Conservation (phyloP, 306 rosid species). For the Albizia julibrissin region DNA sequence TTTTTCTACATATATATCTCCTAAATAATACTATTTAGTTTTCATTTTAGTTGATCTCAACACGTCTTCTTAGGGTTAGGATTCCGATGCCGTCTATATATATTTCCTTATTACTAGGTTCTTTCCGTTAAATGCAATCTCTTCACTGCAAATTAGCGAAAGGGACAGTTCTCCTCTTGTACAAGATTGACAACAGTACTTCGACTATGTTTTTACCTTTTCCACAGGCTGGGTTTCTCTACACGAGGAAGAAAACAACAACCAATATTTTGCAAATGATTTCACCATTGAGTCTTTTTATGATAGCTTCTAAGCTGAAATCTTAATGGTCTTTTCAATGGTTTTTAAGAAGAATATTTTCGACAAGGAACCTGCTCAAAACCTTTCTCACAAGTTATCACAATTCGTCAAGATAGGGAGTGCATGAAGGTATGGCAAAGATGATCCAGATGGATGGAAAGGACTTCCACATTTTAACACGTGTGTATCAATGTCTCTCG, state of each 20-base stretch:
- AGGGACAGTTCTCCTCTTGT: background rate
- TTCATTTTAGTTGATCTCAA: background rate
- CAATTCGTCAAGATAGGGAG: too few species aligned
- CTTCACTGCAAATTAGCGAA: background rate
- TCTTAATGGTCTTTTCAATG: background rate
- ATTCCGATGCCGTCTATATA: background rate
- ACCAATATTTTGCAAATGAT: background rate
- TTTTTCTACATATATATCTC: background rate
- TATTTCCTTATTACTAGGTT: background rate
- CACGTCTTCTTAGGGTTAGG: background rate
- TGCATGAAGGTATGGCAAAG: too few species aligned
- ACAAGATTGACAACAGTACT: background rate
- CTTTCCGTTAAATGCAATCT: background rate
- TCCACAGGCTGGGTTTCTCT: background rate
- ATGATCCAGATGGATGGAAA: too few species aligned
- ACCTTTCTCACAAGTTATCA: background rate
- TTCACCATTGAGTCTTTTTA: background rate
- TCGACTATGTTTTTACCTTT: background rate
- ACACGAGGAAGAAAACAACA: background rate
- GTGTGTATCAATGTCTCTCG: too few species aligned
- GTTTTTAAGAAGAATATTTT: background rate
- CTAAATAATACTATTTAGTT: background rate
- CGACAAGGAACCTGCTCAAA: background rate
- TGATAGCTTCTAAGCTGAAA: background rate
- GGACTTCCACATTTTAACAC: background rate